These are phyloP conservation scores for Pistacia atlantica DNA, from an alignment of 345 rosid species.

Conservation along the genomic window DNA sequence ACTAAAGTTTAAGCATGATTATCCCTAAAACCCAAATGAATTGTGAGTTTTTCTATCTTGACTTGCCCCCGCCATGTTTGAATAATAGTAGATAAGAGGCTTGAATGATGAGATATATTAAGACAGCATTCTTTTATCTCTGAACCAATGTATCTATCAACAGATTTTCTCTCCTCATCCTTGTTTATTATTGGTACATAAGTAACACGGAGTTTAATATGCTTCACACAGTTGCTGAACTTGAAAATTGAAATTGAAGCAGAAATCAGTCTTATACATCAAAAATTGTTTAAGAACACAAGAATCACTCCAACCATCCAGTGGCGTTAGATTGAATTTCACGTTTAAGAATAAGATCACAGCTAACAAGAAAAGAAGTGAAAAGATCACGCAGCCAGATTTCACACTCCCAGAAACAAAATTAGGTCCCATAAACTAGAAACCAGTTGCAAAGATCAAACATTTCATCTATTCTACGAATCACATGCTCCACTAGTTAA, in stretches of 20 bases:
- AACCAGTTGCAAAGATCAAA: slow-evolving; percentile 1
- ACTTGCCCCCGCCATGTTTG: no score
- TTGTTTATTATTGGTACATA: neutral
- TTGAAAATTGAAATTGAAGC: neutral
- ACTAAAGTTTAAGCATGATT: no score
- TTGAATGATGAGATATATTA: no score
- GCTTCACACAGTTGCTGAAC: neutral
- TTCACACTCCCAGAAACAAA: slow-evolving; percentile 11
- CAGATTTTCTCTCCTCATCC: neutral
- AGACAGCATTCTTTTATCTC: neutral
- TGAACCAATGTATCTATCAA: neutral
- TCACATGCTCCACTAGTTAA: neutral
- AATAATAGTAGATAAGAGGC: no score
- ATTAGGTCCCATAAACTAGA: neutral
- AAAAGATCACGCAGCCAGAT: slow-evolving; percentile 10
- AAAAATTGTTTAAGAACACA: neutral
- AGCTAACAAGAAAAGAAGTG: neutral
- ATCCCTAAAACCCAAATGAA: no score
- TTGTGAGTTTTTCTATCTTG: no score
- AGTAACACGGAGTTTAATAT: neutral
- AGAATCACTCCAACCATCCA: neutral
- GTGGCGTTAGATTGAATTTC: neutral
- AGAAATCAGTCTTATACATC: neutral
- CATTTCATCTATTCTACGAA: neutral
- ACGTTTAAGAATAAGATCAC: slow-evolving; percentile 3